phyloP scores from a whole-genome alignment of 139 green algal genomes.

The Picocystis salinarum region DNA sequence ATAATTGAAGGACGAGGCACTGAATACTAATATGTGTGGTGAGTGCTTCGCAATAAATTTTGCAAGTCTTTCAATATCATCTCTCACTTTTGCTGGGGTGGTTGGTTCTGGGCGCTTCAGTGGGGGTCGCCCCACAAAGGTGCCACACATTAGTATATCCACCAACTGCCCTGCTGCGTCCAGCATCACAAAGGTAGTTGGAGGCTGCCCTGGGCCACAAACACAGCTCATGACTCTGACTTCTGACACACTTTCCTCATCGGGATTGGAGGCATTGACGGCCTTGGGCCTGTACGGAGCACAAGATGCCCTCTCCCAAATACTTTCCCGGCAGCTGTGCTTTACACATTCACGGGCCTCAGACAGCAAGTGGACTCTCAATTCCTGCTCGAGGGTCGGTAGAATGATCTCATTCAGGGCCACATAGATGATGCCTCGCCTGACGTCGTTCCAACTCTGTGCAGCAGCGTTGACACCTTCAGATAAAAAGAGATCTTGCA shows the following conservation, averaged over 20 bases:
- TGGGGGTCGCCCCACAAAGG: no score
- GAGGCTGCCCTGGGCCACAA: slow-evolving; percentile 38
- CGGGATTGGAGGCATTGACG: slow-evolving; percentile 6
- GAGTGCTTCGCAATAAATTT: no score
- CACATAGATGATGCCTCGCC: slow-evolving; percentile 27
- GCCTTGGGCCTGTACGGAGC: slow-evolving; percentile 3
- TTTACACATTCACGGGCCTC: slow-evolving; percentile 12
- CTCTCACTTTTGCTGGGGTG: no score
- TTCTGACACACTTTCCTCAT: slow-evolving; percentile 13
- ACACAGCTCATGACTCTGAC: slow-evolving; percentile 36
- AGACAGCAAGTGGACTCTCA: slow-evolving; percentile 8
- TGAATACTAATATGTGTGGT: no score
- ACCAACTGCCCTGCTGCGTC: slow-evolving; percentile 38
- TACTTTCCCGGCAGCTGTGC: not conserved
- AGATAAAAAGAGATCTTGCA: slow-evolving; percentile 15
- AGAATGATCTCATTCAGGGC: slow-evolving; percentile 32
- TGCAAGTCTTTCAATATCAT: no score
- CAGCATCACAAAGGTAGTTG: slow-evolving; percentile 52
- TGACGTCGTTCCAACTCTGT: slow-evolving; percentile 39
- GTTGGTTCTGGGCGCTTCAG: no score
- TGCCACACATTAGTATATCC: no score
- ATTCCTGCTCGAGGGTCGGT: slow-evolving; percentile 33
- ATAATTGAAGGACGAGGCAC: no score
- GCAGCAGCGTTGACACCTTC: slow-evolving; percentile 10
- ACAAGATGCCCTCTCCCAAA: slow-evolving; percentile 9